Evolutionary conservation across 2,329 filamentous ascomycete species (phyloP), one percentile per base, ranked within the genome.

Genomic region (Cordyceps cateniannulata): DNA sequence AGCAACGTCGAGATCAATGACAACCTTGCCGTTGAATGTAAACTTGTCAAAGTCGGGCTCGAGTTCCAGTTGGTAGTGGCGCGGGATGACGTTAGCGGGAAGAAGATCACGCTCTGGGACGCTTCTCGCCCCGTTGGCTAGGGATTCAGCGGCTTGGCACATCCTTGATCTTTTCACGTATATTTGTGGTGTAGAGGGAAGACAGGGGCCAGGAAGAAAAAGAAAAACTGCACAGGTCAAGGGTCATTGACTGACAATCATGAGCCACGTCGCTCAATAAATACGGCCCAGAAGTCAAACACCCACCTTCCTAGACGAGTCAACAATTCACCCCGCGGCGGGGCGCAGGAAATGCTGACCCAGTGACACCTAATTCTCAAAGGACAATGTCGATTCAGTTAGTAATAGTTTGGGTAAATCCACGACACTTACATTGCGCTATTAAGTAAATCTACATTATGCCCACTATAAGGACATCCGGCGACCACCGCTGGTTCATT

Each of bases 41-140:
- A 95, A 91, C 65, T 88, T 91, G 68, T 90, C 83, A 68, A 98
- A 90, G 78, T 97, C 85, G 59, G 93, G 92, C 78, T 98, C 95
- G 64, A 98, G 81, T 1, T 90, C 95, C 67, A 98, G 77, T 73
- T 96, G 85, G 77, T 98, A 98, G 78, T 98, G 92, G 47, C 82
- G 77, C 16, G 93, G 93, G 73, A 93, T 89, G 69, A 97, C 91
- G 71, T 97, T 96, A 76, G 87, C 86, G 56, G 95, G 93, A 68
- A 98, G 82, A 66, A 98, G 88, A 79, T 96, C 89, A 68, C 93
- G 87, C 40, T 67, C 69, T 16, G 69, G 76, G 45, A 38, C 40
- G 20, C 47, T 52, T 32, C 24, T 45, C 16, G 57, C 48, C 27
- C 3, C 49, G 18, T 3, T n/a, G 24, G 32, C 9, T 8, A 47